Evolutionary conservation across 1,284 basidiomycete species (phyloP).

Genomic region (Ceraceosorus guamensis): DNA sequence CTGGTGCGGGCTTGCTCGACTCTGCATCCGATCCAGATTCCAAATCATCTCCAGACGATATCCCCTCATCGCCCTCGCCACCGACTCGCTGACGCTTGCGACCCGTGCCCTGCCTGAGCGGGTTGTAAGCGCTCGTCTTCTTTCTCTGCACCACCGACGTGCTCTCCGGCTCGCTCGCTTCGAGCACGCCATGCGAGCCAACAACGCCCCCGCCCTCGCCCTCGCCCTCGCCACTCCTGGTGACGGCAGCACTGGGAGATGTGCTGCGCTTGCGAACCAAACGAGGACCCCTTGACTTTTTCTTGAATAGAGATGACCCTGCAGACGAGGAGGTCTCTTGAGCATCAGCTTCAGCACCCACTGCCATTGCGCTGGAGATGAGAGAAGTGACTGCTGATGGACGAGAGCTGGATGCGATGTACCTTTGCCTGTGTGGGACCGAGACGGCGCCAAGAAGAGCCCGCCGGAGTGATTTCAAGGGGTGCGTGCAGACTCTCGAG

Average conservation of each 20-base stretch:
- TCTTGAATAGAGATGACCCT: not conserved
- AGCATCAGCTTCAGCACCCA: too few species aligned
- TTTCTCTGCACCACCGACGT: not conserved
- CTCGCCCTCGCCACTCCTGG: not conserved
- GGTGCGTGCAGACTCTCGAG: too few species aligned
- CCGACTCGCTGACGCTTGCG: not conserved
- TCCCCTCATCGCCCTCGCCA: not conserved
- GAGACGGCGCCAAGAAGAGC: too few species aligned
- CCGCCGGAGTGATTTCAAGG: too few species aligned
- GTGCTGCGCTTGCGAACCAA: not conserved
- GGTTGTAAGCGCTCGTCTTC: not conserved
- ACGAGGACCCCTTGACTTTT: not conserved
- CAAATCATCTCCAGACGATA: not conserved
- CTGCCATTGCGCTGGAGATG: too few species aligned
- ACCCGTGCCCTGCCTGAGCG: not conserved
- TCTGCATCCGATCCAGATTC: not conserved
- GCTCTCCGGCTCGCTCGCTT: not conserved
- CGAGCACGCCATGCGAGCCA: not conserved
- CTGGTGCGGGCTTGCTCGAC: not conserved
- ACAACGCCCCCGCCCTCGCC: not conserved
- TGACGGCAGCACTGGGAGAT: not conserved
- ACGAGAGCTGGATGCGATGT: too few species aligned
- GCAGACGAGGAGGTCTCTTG: not conserved
- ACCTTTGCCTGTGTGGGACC: too few species aligned
- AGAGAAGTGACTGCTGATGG: too few species aligned